These are phyloP conservation scores for Colletotrichum filicis DNA, from an alignment of 2,329 filamentous ascomycete species.

Conservation along the genomic window DNA sequence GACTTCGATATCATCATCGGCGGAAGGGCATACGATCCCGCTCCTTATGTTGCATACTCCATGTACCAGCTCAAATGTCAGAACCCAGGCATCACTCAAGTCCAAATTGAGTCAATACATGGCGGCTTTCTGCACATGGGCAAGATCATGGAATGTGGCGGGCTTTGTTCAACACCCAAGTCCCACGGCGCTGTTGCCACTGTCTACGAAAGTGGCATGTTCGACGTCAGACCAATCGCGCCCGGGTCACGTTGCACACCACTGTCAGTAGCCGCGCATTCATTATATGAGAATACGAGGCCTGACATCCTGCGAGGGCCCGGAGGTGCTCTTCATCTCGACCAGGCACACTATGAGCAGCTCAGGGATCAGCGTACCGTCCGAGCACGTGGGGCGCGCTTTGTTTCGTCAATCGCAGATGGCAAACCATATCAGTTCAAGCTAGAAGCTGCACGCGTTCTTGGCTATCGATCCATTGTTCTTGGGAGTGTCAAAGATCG, in stretches of 20 bases:
- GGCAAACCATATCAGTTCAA: slow-evolving; percentile 55
- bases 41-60: slow-evolving; percentile 51
- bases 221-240: slow-evolving; percentile 57
- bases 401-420: slow-evolving; percentile 39
- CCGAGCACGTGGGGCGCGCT: slow-evolving; percentile 50
- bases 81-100: background rate
- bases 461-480: slow-evolving; percentile 57
- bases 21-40: slow-evolving; percentile 55
- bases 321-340: slow-evolving; percentile 58
- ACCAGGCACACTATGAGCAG: slow-evolving; percentile 53
- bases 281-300: slow-evolving; percentile 64
- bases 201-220: slow-evolving; percentile 52
- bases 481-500: slow-evolving; percentile 48
- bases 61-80: slow-evolving; percentile 34
- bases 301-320: slow-evolving; percentile 62
- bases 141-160: slow-evolving; percentile 66
- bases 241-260: slow-evolving; percentile 55
- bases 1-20: slow-evolving; percentile 60
- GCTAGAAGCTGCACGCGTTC: slow-evolving; percentile 55
- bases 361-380: slow-evolving; percentile 50
- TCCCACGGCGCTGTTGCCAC: slow-evolving; percentile 52
- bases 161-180: slow-evolving; percentile 59
- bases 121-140: slow-evolving; percentile 62
- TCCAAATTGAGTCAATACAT: slow-evolving; percentile 35
- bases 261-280: slow-evolving; percentile 61